Base-by-base conservation (phyloP, 1,139 yeast species). In the Candida sp. region DNA sequence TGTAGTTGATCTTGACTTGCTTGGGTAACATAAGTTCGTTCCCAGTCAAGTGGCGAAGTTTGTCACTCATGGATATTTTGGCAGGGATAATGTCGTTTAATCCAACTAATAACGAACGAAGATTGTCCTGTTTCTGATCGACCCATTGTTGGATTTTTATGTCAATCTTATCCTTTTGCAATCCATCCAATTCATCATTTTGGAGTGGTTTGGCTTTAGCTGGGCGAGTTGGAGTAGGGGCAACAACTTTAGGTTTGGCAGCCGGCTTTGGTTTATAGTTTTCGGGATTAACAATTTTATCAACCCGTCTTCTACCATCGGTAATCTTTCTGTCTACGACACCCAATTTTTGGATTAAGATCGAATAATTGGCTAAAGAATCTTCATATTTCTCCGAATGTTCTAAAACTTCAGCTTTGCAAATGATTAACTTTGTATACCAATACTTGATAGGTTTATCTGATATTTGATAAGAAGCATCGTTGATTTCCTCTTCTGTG, bases 21-120 rank as follows among this genome's bases (percentile, higher is more conserved):
- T 89, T 90, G n/a, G 96, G 91, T 52, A 91, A 69, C 53, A 93
- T 93, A 46, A 95, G 70, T 45, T 93, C 98, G 12, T 85, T 77
- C 51, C 85, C 63, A 1, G 82, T 63, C 22, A 69, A 46, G 8
- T 35, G 44, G 25, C 48, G 43, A 6, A 51, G 40, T 22, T 45
- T 40, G 61, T 58, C 41, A 61, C 49, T 45, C 66, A 89, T 75
- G 48, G 77, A 70, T 59, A 82, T 70, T 95, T 42, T 77, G 46
- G 46, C 75, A 69, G 58, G 87, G 19, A 91, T 63, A 7, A 91
- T 73, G 1, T 66, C 62, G 32, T 87, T 82, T 42, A 91, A 66
- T 4, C 88, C 75, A 6, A 88, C 75, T 36, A 91, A 68, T 48
- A 91, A 69, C 2, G 85, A 87, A 39, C 98, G 75, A 22, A 91